Evolutionary conservation across 495 filamentous ascomycete genomes (phyloP).

Genomic region (Parachaetomium inaequale): DNA sequence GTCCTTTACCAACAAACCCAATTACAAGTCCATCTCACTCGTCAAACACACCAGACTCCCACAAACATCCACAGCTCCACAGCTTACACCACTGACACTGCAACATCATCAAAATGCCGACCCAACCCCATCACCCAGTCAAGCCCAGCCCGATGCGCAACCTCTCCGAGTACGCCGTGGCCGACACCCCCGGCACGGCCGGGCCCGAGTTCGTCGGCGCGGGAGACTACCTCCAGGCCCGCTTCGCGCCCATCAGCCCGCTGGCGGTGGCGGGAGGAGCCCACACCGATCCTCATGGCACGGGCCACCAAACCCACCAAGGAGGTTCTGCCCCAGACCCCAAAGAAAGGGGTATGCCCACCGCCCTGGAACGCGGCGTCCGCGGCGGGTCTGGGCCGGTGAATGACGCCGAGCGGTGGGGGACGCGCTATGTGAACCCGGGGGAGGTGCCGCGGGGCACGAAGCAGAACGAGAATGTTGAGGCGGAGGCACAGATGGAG

Average conservation of each 20-base stretch:
- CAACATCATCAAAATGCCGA: neutral
- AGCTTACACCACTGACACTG: neutral
- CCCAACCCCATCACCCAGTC: constrained; percentile 30
- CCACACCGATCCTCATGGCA: constrained; percentile 3
- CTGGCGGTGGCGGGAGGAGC: too few relatives aligned
- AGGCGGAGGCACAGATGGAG: constrained; percentile 48
- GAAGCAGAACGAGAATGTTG: constrained; percentile 35
- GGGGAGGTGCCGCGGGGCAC: neutral
- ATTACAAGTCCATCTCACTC: neutral
- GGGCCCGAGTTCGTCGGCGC: constrained; percentile 17
- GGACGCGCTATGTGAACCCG: constrained; percentile 9
- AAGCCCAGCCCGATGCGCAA: constrained; percentile 48
- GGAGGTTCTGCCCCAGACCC: too few relatives aligned
- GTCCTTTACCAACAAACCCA: neutral
- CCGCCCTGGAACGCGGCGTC: constrained; percentile 39
- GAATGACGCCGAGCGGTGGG: constrained; percentile 19
- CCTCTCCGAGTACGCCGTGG: constrained; percentile 45
- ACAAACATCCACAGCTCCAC: neutral
- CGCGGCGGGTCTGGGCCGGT: constrained; percentile 30
- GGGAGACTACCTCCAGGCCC: constrained; percentile 30
- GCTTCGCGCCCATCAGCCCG: constrained; percentile 10
- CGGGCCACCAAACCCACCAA: constrained; percentile 18
- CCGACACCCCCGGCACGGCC: constrained; percentile 23
- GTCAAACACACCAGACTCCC: neutral
- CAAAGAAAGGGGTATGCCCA: constrained; percentile 20